Evolutionary conservation across 169 alveolate genomes (phyloP).

Genomic region (Neospora caninum): DNA sequence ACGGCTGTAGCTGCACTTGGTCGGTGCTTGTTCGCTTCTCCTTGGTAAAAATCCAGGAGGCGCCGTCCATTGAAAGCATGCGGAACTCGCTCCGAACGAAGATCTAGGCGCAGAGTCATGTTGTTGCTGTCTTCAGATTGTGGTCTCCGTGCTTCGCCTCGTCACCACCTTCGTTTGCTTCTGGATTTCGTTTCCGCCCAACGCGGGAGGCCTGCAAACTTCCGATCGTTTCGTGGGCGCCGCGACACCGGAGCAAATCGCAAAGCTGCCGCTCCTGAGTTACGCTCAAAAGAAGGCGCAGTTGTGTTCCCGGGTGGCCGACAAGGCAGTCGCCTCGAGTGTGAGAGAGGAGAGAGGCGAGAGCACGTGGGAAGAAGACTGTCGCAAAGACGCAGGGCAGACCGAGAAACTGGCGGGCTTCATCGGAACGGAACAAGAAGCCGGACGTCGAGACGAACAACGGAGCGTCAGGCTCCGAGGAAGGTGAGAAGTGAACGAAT

Average conservation of each 20-base stretch:
- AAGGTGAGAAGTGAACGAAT: neutral
- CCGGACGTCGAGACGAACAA: neutral
- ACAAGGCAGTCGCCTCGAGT: neutral
- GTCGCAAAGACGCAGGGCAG: neutral
- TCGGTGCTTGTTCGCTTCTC: too few species aligned
- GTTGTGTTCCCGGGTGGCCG: neutral
- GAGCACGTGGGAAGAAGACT: neutral
- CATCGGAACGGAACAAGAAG: neutral
- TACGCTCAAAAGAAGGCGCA: slow-evolving; percentile 24
- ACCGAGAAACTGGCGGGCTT: neutral
- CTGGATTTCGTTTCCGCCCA: slow-evolving; percentile 46
- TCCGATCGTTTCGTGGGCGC: slow-evolving; percentile 14
- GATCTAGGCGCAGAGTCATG: neutral
- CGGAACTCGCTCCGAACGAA: too few species aligned
- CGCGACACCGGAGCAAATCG: slow-evolving; percentile 22
- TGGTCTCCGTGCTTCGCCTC: slow-evolving; percentile 27
- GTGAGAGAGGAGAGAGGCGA: neutral
- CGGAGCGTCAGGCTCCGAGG: neutral
- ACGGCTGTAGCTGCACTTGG: too few species aligned
- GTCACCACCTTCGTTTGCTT: slow-evolving; percentile 55
- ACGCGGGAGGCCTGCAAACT: neutral
- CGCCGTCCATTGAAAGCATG: too few species aligned
- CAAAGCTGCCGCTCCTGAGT: slow-evolving; percentile 6
- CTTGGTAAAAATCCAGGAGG: too few species aligned
- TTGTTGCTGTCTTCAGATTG: slow-evolving; percentile 27